Percentiles rank a stretch among this genome's conserved stretches.
These are phyloP conservation scores for Echria macrotheca DNA, from an alignment of 495 filamentous ascomycete species.

Conservation along the genomic window DNA sequence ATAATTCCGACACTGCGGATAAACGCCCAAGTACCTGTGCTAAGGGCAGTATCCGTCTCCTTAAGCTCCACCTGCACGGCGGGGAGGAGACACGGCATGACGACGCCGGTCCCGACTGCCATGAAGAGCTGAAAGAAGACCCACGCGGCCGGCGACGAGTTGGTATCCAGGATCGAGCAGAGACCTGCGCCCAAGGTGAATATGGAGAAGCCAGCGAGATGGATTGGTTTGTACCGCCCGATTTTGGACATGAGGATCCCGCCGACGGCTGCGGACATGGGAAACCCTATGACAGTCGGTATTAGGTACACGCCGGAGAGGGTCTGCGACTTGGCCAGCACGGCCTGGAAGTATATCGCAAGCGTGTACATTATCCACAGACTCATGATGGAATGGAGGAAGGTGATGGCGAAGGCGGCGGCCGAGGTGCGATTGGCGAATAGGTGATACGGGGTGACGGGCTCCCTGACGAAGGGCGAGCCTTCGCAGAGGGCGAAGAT, in stretches of 20 bases:
- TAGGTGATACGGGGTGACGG: constrained; percentile 26
- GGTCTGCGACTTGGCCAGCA: constrained; percentile 25
- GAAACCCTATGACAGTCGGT: constrained; percentile 28
- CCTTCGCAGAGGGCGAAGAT: constrained; percentile 23
- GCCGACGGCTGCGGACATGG: constrained; percentile 27
- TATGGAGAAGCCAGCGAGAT: constrained; percentile 33
- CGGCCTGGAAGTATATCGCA: constrained; percentile 46
- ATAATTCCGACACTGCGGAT: constrained; percentile 43
- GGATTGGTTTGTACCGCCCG: constrained; percentile 44
- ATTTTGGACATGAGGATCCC: constrained; percentile 34
- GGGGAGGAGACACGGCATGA: constrained; percentile 30
- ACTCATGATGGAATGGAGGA: constrained; percentile 22
- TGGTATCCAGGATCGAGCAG: constrained; percentile 27
- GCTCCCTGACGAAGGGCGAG: constrained; percentile 19
- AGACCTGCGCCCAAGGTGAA: constrained; percentile 39
- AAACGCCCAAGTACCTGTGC: constrained; percentile 43
- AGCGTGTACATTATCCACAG: constrained; percentile 42
- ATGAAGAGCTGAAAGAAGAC: constrained; percentile 12
- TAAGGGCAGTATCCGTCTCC: constrained; percentile 35
- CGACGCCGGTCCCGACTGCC: constrained; percentile 29
- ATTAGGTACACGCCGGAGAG: constrained; percentile 37
- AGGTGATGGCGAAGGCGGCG: constrained; percentile 22
- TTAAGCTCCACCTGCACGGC: constrained; percentile 33
- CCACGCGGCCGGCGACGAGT: background rate
- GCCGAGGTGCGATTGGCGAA: constrained; percentile 29